A percentile compares a stretch with the other conserved stretches of the same genome.
phyloP scores from a whole-genome alignment of 495 filamentous ascomycete genomes.

The Penicillium simplicissimum region DNA sequence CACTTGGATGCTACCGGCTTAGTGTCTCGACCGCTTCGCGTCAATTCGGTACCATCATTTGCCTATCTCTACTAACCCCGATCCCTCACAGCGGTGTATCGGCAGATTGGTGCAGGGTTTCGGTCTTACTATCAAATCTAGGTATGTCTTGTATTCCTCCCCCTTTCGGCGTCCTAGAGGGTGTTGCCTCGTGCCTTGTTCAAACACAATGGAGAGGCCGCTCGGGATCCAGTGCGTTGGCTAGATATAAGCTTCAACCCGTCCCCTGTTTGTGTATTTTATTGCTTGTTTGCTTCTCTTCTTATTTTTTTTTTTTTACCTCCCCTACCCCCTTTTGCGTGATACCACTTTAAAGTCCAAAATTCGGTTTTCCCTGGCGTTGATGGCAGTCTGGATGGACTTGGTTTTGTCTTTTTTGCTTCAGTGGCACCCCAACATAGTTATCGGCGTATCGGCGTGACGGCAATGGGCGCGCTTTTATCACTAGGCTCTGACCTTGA shows the following conservation, averaged over 20 bases:
- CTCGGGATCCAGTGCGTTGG: not conserved
- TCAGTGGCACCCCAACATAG: slow-evolving; percentile 7
- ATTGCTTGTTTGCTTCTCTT: not conserved
- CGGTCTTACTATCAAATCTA: slow-evolving; percentile 6
- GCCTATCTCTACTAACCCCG: not conserved
- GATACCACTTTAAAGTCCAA: slow-evolving; percentile 23
- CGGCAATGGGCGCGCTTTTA: not conserved
- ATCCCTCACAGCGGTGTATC: slow-evolving; percentile 18
- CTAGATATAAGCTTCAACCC: not conserved
- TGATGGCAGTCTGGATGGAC: slow-evolving; percentile 10
- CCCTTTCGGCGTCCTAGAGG: not conserved
- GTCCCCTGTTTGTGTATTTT: slow-evolving; percentile 3
- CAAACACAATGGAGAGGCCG: not conserved
- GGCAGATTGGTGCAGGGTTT: not conserved
- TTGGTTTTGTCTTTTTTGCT: slow-evolving; percentile 5
- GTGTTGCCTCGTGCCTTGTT: not conserved
- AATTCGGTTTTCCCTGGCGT: slow-evolving; percentile 19
- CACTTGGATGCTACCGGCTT: slow-evolving; percentile 7
- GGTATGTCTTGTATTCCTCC: slow-evolving; percentile 22
- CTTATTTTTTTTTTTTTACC: not conserved
- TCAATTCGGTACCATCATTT: not conserved
- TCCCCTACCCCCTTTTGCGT: slow-evolving; percentile 6
- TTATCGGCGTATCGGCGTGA: slow-evolving; percentile 8
- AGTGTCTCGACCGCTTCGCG: not conserved
- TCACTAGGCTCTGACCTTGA: not conserved